A percentile compares a stretch with the other conserved stretches of the same genome.
Evolutionary conservation across 1,284 basidiomycete genomes (phyloP).

Genomic region (Leccinum insigne): DNA sequence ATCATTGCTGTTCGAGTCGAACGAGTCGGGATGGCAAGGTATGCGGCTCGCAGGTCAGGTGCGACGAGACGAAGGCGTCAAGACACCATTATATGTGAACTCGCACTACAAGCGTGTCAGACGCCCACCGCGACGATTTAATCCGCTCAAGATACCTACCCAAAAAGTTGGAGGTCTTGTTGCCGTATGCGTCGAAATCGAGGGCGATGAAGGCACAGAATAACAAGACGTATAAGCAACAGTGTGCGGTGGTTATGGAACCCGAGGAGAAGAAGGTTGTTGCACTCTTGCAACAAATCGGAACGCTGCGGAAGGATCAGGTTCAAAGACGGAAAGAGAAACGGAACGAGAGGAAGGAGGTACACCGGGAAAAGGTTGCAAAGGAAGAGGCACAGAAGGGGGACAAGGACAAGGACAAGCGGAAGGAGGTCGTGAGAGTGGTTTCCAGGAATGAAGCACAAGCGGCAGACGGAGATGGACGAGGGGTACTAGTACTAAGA

Average conservation of each 20-base stretch:
- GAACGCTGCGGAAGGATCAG: slow-evolving; percentile 91
- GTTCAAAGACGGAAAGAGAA: slow-evolving; percentile 77
- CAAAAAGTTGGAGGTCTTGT: slow-evolving; percentile 82
- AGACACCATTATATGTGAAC: slow-evolving; percentile 83
- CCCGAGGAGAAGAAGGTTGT: slow-evolving; percentile 94
- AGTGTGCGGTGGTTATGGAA: slow-evolving; percentile 93
- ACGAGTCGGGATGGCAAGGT: slow-evolving; percentile 82
- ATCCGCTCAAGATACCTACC: slow-evolving; percentile 83
- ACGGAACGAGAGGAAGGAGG: slow-evolving; percentile 70
- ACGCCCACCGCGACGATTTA: slow-evolving; percentile 85
- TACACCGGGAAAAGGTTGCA: slow-evolving; percentile 65
- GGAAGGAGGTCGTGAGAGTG: slow-evolving; percentile 75
- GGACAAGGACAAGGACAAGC: slow-evolving; percentile 79
- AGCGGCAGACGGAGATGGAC: slow-evolving; percentile 59
- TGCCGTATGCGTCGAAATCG: slow-evolving; percentile 95
- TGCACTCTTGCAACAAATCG: slow-evolving; percentile 93
- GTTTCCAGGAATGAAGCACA: slow-evolving; percentile 67
- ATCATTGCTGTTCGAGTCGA: slow-evolving; percentile 73
- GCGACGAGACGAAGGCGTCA: slow-evolving; percentile 79
- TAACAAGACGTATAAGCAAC: slow-evolving; percentile 84
- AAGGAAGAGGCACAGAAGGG: slow-evolving; percentile 67
- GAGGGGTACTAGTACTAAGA: slow-evolving; percentile 48
- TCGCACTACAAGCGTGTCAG: slow-evolving; percentile 88
- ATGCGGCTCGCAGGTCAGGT: slow-evolving; percentile 98
- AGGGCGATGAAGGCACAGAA: slow-evolving; percentile 78